These are phyloP conservation scores for Geotrichum histeridarum DNA, from an alignment of 1,139 yeast genomes.

Conservation along the genomic window DNA sequence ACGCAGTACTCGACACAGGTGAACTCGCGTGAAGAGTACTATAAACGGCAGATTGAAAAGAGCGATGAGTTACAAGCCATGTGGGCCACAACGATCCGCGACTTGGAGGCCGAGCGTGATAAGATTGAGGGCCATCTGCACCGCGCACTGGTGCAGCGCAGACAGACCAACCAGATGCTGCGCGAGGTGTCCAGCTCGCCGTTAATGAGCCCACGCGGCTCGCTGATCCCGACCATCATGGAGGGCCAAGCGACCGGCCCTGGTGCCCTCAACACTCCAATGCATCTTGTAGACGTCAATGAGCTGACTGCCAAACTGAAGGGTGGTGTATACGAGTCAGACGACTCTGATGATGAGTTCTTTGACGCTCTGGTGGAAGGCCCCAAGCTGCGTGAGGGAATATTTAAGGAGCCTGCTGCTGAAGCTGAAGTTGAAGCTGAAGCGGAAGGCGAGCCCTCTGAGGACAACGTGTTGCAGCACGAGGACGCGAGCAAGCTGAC, in stretches of 20 bases:
- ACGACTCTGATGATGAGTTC: constrained; percentile 72
- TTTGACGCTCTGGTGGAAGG: constrained; percentile 58
- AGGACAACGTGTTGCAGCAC: background rate
- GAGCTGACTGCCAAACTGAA: constrained; percentile 33
- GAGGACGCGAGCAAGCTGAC: constrained; percentile 28
- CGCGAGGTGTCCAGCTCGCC: constrained; percentile 23
- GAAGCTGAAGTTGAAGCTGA: constrained; percentile 5
- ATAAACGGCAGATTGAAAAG: constrained; percentile 55
- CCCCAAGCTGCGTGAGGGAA: background rate
- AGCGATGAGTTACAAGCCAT: constrained; percentile 75
- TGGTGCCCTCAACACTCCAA: constrained; percentile 73
- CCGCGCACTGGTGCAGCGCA: constrained; percentile 62
- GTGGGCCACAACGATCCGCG: constrained; percentile 88
- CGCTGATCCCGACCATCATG: constrained; percentile 6
- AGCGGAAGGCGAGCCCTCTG: background rate
- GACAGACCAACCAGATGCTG: constrained; percentile 54
- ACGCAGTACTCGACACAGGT: constrained; percentile 43
- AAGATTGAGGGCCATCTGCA: constrained; percentile 70
- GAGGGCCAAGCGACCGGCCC: constrained; percentile 40
- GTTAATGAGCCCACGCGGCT: background rate
- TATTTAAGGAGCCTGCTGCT: background rate
- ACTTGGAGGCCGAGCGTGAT: constrained; percentile 74
- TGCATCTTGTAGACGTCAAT: constrained; percentile 64
- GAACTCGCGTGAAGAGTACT: constrained; percentile 41
- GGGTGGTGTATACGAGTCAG: constrained; percentile 38